Conservation (phyloP, 805 yeast genomes). For the Yarrowia sp. region DNA sequence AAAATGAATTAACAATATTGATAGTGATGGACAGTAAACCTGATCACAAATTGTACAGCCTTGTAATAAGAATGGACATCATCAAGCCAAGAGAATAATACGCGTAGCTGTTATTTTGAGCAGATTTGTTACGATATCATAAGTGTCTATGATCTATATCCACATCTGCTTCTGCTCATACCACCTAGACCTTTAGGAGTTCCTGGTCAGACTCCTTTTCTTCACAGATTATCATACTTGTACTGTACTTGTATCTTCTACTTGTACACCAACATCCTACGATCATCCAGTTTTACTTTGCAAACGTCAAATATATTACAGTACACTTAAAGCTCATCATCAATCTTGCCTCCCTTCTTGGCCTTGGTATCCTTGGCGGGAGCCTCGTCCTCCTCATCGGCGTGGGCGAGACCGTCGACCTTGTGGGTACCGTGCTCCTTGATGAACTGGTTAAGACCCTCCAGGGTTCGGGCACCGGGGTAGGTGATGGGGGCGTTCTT, state of each 20-base stretch:
- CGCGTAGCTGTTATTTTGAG: no score
- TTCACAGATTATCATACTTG: no score
- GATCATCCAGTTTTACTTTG: neutral
- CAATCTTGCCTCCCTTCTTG: slow-evolving; percentile 43
- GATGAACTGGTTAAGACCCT: slow-evolving; percentile 72
- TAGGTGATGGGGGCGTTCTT: slow-evolving; percentile 69
- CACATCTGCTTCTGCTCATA: no score
- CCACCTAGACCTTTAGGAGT: no score
- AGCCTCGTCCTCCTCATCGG: slow-evolving; percentile 45
- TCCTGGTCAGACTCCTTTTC: no score
- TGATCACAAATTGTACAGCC: no score
- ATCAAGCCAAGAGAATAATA: no score
- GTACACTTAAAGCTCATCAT: slow-evolving; percentile 42
- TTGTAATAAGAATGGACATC: no score
- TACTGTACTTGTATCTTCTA: no score
- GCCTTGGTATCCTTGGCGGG: slow-evolving; percentile 40
- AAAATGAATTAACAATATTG: slow-evolving; percentile 4
- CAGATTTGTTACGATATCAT: no score
- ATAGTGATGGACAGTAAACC: neutral
- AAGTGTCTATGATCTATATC: no score
- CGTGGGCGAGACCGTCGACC: slow-evolving; percentile 59
- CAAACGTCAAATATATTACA: slow-evolving; percentile 37
- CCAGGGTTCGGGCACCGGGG: slow-evolving; percentile 76
- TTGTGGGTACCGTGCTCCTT: slow-evolving; percentile 68
- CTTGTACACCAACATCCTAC: neutral